A percentile compares a stretch with the other conserved stretches of the same genome.
Conservation (phyloP, 2,329 filamentous ascomycete species). For the Byssoonygena ceratinophila region DNA sequence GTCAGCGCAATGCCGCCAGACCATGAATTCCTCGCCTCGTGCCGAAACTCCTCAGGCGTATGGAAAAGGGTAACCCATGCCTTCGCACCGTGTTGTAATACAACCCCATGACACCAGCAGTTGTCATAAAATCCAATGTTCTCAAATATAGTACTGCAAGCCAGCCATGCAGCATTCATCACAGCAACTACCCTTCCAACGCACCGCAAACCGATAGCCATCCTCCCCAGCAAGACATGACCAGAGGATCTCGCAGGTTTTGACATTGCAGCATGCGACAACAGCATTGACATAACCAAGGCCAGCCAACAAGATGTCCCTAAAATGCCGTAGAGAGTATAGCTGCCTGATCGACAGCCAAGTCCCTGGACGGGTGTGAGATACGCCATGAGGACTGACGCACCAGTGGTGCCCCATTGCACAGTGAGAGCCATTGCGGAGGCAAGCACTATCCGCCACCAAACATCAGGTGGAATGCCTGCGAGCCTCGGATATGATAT, state of each 20-base stretch:
- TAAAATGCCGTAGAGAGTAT: constrained; percentile 1
- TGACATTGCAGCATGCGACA: constrained; percentile 7
- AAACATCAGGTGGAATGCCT: background rate
- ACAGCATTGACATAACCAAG: constrained; percentile 1
- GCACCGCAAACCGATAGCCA: constrained; percentile 1
- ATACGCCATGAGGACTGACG: constrained; percentile 3
- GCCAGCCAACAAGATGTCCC: background rate
- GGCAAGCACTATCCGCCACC: constrained; percentile 7
- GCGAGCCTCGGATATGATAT: background rate
- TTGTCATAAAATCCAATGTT: constrained; percentile 7
- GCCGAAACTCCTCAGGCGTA: constrained; percentile 5
- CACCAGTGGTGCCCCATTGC: constrained; percentile 7
- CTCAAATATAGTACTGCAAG: constrained; percentile 1
- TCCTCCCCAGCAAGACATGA: background rate
- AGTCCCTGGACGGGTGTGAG: constrained; percentile 5
- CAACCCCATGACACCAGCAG: constrained; percentile 7
- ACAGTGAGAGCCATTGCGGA: constrained; percentile 3
- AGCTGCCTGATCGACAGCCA: constrained; percentile 4
- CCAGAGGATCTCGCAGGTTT: background rate
- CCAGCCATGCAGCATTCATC: constrained; percentile 1
- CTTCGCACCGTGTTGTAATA: background rate
- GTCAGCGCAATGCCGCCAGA: constrained; percentile 4
- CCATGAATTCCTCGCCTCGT: constrained; percentile 7
- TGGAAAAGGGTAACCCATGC: constrained; percentile 3
- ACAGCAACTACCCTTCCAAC: background rate